Percentiles rank a stretch among this genome's conserved stretches.
Evolutionary conservation across 2,329 filamentous ascomycete genomes (phyloP).

Genomic region (Alternaria gansuensis): DNA sequence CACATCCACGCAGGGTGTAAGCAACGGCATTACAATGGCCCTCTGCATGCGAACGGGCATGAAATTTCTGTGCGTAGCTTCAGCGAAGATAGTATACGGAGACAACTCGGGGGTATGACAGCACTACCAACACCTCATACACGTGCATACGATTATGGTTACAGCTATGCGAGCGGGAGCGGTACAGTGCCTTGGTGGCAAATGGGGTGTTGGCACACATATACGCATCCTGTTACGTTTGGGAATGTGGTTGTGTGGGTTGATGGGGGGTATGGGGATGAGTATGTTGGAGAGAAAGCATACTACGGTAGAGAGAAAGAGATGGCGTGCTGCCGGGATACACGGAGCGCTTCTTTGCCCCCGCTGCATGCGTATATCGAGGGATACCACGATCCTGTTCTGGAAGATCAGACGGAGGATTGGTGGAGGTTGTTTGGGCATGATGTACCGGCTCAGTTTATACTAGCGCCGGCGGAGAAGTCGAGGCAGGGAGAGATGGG

Average conservation of each 20-base stretch:
- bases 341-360: neutral
- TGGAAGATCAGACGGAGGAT: neutral
- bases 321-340: neutral
- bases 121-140: neutral
- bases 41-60: neutral
- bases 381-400: neutral
- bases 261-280: fast-evolving
- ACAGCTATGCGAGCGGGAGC: no score
- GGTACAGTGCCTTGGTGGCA: neutral
- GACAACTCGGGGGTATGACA: slow-evolving; percentile 9
- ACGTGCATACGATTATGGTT: neutral
- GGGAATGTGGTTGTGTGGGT: neutral
- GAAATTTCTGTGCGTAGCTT: neutral
- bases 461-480: neutral
- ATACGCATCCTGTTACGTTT: neutral
- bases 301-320: neutral
- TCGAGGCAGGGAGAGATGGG: no score
- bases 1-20: neutral
- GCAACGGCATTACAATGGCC: neutral
- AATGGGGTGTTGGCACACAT: neutral
- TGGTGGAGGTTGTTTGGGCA: neutral
- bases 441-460: neutral
- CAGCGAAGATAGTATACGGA: slow-evolving; percentile 21
- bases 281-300: neutral
- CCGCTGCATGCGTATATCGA: neutral